These are phyloP conservation scores for Cladosporium cucumerinum DNA, from an alignment of 2,329 filamentous ascomycete genomes.

Conservation along the genomic window DNA sequence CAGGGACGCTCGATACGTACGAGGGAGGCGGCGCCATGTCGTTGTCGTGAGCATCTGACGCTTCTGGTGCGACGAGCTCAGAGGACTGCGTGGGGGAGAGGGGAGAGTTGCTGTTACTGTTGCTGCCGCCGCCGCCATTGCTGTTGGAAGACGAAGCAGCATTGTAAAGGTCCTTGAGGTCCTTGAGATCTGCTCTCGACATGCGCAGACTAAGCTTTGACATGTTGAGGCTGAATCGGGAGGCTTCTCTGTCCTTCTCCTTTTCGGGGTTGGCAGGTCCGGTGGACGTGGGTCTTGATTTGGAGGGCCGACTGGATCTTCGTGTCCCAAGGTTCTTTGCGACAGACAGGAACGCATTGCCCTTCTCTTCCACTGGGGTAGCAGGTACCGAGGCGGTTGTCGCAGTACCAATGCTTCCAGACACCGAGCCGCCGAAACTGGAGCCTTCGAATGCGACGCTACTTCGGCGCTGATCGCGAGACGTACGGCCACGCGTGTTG, in stretches of 20 bases:
- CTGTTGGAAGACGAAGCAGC: neutral
- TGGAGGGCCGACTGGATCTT: constrained; percentile 30
- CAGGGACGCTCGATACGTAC: constrained; percentile 2
- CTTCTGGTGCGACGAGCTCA: constrained; percentile 17
- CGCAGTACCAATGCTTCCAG: constrained; percentile 25
- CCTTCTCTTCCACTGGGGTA: constrained; percentile 44
- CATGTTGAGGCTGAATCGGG: constrained; percentile 40
- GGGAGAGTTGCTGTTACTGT: constrained; percentile 3
- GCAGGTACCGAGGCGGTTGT: constrained; percentile 31
- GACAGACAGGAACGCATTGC: constrained; percentile 29
- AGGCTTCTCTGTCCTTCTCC: constrained; percentile 18
- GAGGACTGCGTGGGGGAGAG: constrained; percentile 11
- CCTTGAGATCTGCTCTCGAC: constrained; percentile 21
- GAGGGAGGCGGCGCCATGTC: constrained; percentile 11
- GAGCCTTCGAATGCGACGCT: constrained; percentile 42
- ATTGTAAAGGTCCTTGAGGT: neutral
- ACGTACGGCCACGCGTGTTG: constrained; percentile 34
- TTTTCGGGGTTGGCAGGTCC: constrained; percentile 21
- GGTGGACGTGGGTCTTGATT: constrained; percentile 41
- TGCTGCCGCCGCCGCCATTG: neutral
- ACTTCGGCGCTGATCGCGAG: constrained; percentile 37
- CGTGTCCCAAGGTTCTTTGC: constrained; percentile 30
- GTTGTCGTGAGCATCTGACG: neutral
- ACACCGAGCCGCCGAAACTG: constrained; percentile 31
- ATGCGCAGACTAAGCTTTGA: constrained; percentile 41